These are phyloP conservation scores for Schoenoplectus tabernaemontani DNA, from an alignment of 202 grass and related monocot genomes.

Conservation along the genomic window DNA sequence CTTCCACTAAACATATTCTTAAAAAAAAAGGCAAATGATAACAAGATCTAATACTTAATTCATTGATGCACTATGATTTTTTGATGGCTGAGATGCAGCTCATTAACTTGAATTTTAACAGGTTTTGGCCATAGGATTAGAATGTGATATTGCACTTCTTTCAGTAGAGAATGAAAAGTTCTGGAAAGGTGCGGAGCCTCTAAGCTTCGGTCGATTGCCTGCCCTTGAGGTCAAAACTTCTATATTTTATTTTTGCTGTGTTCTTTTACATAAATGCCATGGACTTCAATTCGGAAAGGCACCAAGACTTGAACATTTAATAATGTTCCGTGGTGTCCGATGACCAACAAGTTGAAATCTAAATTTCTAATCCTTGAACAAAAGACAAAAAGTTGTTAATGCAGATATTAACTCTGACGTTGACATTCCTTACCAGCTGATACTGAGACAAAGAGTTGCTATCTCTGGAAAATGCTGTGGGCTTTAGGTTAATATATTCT, in stretches of 20 bases:
- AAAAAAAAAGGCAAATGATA: constrained; percentile 1
- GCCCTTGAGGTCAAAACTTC: constrained; percentile 70
- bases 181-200: constrained; percentile 79
- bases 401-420: background rate
- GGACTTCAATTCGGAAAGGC: background rate
- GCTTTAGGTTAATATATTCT: background rate
- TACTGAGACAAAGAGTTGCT: background rate
- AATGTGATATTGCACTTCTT: constrained; percentile 95
- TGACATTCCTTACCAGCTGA: background rate
- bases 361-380: background rate
- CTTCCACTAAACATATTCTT: background rate
- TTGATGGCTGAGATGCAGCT: background rate
- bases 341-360: background rate
- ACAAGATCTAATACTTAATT: background rate
- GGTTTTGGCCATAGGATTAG: constrained; percentile 88
- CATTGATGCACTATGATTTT: constrained; percentile 1
- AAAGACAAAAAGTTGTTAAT: background rate
- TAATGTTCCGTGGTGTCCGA: background rate
- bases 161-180: constrained; percentile 95
- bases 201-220: constrained; percentile 77
- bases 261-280: background rate
- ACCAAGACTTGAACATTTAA: background rate
- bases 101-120: constrained; percentile 29
- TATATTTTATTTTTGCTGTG: constrained; percentile 2
- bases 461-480: background rate